Conservation (phyloP, 495 filamentous ascomycete genomes). For the Podospora sp. region DNA sequence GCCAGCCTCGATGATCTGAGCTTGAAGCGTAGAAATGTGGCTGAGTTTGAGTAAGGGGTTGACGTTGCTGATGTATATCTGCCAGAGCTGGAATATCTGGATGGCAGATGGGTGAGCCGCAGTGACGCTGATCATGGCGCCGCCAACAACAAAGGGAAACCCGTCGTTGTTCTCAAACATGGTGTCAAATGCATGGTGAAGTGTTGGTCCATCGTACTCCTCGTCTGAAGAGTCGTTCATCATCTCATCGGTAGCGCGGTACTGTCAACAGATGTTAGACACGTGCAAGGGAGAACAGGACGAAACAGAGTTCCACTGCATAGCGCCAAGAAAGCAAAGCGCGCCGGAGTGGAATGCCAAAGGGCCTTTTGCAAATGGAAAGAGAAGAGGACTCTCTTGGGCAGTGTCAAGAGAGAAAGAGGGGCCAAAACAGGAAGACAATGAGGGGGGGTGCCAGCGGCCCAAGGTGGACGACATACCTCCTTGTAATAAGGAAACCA, state of each 20-base stretch:
- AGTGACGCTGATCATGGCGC: conserved; percentile 48
- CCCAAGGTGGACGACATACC: conserved; percentile 31
- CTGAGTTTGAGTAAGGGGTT: conserved; percentile 71
- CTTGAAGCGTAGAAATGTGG: conserved; percentile 65
- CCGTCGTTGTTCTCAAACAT: conserved; percentile 57
- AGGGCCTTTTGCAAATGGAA: background rate
- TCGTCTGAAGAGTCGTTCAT: conserved; percentile 63
- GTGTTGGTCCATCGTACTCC: conserved; percentile 56
- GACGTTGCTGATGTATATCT: conserved; percentile 68
- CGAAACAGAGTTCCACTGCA: background rate
- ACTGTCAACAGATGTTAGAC: conserved; percentile 35
- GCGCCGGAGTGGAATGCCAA: background rate
- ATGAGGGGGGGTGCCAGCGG: background rate
- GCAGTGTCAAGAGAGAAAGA: background rate
- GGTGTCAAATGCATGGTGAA: conserved; percentile 56
- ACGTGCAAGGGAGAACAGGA: background rate
- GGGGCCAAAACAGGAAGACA: background rate
- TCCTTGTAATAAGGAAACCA: conserved; percentile 49
- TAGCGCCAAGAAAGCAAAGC: background rate
- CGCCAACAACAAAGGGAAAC: conserved; percentile 63
- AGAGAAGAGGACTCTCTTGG: background rate
- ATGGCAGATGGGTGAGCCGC: conserved; percentile 65
- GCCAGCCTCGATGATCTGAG: conserved; percentile 53
- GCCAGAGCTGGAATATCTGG: conserved; percentile 76
- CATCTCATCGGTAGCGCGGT: conserved; percentile 42